Evolutionary conservation across 805 yeast species (phyloP).

Genomic region (Citeromyces nyonsensis): DNA sequence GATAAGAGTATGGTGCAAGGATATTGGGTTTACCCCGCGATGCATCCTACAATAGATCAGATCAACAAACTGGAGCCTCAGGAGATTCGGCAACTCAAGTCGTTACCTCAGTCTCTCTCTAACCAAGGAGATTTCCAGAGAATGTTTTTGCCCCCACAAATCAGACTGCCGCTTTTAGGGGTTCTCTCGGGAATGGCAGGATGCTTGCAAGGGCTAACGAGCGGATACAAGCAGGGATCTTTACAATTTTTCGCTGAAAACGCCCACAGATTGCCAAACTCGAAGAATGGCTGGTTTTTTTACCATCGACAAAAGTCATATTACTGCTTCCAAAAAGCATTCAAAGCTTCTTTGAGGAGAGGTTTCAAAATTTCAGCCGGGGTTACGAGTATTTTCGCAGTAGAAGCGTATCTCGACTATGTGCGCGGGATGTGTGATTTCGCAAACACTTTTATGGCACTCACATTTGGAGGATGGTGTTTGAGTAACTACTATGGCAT

Average conservation of each 20-base stretch:
- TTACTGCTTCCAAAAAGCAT: constrained; percentile 45
- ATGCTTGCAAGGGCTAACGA: constrained; percentile 37
- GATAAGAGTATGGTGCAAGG: constrained; percentile 5
- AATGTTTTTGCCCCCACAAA: constrained; percentile 30
- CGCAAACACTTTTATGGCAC: constrained; percentile 44
- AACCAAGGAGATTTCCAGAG: constrained; percentile 22
- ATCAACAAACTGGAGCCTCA: too few species aligned
- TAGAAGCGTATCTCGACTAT: constrained; percentile 48
- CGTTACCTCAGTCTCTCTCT: too few species aligned
- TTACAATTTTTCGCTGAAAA: constrained; percentile 60
- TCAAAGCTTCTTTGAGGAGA: constrained; percentile 26
- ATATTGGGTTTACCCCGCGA: too few species aligned
- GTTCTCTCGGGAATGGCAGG: constrained; percentile 25
- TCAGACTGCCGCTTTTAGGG: constrained; percentile 26
- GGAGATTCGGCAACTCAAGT: too few species aligned
- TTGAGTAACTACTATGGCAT: constrained; percentile 31
- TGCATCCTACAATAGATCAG: too few species aligned
- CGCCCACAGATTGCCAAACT: constrained; percentile 65
- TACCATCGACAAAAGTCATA: constrained; percentile 77
- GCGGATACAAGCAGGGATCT: constrained; percentile 40
- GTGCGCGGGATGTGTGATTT: constrained; percentile 40
- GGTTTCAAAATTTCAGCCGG: constrained; percentile 25
- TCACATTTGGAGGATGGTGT: constrained; percentile 30
- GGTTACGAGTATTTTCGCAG: constrained; percentile 33
- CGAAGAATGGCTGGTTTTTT: constrained; percentile 78